Evolutionary conservation across 176 grass and related monocot species (phyloP).

Genomic region (Ensete glaucum): DNA sequence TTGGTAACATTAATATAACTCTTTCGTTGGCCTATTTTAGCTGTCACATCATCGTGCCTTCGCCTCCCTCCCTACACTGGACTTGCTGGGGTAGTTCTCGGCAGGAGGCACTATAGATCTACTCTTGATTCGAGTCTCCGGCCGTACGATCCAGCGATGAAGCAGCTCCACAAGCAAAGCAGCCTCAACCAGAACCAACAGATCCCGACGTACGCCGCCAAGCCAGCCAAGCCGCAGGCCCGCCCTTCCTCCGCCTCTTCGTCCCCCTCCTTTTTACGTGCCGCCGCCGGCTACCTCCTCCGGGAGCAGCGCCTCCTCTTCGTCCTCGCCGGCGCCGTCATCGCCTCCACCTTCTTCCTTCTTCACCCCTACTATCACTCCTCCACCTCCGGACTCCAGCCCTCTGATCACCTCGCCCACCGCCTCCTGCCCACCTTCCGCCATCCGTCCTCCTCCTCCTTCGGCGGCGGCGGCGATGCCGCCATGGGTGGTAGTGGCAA

Average conservation of each 20-base stretch:
- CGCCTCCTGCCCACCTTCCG: background rate
- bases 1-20: too few relatives aligned
- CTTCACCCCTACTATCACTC: slow-evolving; percentile 8
- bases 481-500: slow-evolving; percentile 3
- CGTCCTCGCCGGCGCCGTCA: slow-evolving; percentile 21
- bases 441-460: background rate
- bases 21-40: too few relatives aligned
- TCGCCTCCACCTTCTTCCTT: slow-evolving; percentile 19
- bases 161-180: slow-evolving; percentile 57
- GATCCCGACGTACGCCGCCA: background rate
- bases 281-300: slow-evolving; percentile 8
- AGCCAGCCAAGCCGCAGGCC: slow-evolving; percentile 9
- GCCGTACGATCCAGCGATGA: slow-evolving; percentile 29
- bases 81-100: too few relatives aligned
- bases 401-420: slow-evolving; percentile 31
- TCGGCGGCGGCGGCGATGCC: slow-evolving; percentile 2
- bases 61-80: too few relatives aligned
- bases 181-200: slow-evolving; percentile 38
- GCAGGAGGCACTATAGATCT: too few relatives aligned
- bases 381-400: slow-evolving; percentile 5
- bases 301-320: slow-evolving; percentile 21
- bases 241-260: background rate
- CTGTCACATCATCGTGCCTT: too few relatives aligned
- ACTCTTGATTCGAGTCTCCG: too few relatives aligned
- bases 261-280: slow-evolving; percentile 1